Evolutionary conservation across 768 basidiomycete species (phyloP).

Genomic region (Scleroderma bovista): DNA sequence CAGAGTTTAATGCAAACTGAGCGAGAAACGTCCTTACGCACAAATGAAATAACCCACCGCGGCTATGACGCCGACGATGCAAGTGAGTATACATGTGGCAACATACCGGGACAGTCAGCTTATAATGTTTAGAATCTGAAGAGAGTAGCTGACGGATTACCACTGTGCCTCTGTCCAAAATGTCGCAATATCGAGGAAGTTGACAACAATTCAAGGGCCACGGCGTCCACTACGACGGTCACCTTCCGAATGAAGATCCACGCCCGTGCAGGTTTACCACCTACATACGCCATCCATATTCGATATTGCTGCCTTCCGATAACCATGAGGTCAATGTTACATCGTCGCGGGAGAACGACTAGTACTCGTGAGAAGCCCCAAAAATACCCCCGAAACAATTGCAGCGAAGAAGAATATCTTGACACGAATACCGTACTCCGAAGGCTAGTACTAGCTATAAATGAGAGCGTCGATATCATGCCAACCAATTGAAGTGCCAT

Average conservation of each 20-base stretch:
- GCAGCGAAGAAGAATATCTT: constrained; percentile 75
- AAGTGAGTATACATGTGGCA: constrained; percentile 63
- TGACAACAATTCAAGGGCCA: constrained; percentile 77
- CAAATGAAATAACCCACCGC: constrained; percentile 62
- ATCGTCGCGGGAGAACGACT: not conserved
- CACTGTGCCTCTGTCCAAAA: constrained; percentile 63
- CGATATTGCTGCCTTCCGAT: constrained; percentile 48
- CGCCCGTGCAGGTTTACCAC: constrained; percentile 57
- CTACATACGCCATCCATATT: constrained; percentile 70
- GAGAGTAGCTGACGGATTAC: constrained; percentile 53
- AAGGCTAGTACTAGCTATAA: constrained; percentile 55
- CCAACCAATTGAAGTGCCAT: not conserved
- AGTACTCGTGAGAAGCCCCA: constrained; percentile 62
- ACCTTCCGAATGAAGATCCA: constrained; percentile 78
- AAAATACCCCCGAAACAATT: constrained; percentile 78
- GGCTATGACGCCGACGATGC: constrained; percentile 56
- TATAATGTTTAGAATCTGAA: not conserved
- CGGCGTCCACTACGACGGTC: constrained; percentile 56
- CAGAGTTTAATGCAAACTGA: not conserved
- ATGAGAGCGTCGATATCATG: not conserved
- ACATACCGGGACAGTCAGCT: constrained; percentile 67
- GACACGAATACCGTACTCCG: constrained; percentile 64
- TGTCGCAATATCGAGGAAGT: constrained; percentile 78
- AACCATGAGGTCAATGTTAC: not conserved
- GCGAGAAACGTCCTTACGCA: constrained; percentile 26